Evolutionary conservation across 108 stramenopile species (phyloP), one percentile per base, ranked within the genome.

Genomic region (Epipyxis sp.): DNA sequence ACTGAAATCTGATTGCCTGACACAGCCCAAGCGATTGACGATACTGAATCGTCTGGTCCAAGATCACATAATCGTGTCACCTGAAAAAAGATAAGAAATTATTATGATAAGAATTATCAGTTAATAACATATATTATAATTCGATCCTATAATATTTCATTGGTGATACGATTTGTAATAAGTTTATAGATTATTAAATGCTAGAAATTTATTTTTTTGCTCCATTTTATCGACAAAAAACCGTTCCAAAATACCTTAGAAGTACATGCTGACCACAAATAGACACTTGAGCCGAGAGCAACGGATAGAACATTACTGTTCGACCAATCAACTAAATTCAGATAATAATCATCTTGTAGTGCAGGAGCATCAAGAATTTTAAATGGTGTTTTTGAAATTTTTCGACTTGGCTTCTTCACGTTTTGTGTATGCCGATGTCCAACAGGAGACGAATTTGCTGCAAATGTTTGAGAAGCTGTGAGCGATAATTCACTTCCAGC

Each of bases 291-390:
- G 3, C 94, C 94, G 34, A 99, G 86, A 2, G 94, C 98, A n/a
- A 97, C 98, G 0, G 98, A 96, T 44, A 99, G 80, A n/a, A 97
- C 93, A 80, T 99, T 95, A 45, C 85, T 88, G 0, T 92, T 85
- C 1, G 90, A 90, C 98, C 98, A 99, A 82, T 95, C 94, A 29
- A 99, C 95, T 1, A 99, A 84, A 76, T 97, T 97, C 59, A 99
- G 84, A 78, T 99, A 99, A 81, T 97, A 99, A 85, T 99, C 98
- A 85, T 99, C 98, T 83, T 92, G 91, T 25, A 99, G 88, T 32
- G 91, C 88, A 0, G 98, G 98, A 1, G 98, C 98, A 86, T 98
- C 97, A 59, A 99, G 85, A n/a, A 98, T 96, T 85, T 98, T 97
- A 71, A 94, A 95, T 35, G 98, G 95, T 2, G 93, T 91, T 85